Conservation (phyloP, 768 basidiomycete genomes). For the Macrolepiota albuminosa region DNA sequence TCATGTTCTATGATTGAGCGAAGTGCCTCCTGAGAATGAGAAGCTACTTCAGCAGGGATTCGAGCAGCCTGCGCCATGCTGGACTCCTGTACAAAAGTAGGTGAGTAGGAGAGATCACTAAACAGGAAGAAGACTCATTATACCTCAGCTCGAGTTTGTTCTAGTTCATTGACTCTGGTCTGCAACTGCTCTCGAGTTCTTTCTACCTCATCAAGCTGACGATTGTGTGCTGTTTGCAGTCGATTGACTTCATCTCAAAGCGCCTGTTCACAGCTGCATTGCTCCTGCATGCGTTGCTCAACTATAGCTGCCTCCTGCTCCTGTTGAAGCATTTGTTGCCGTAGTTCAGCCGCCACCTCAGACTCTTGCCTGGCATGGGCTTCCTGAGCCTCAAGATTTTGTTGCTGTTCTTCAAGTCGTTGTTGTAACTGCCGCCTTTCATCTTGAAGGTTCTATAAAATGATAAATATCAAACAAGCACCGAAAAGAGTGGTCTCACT, state of each 20-base stretch:
- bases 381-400: not conserved
- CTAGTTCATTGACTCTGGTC: not conserved
- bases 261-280: too few species aligned
- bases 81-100: not conserved
- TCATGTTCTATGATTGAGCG: not conserved
- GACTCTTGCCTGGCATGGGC: not conserved
- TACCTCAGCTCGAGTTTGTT: not conserved
- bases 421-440: not conserved
- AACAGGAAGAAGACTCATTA: too few species aligned
- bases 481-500: not conserved
- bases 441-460: not conserved
- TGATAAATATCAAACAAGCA: not conserved
- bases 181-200: not conserved
- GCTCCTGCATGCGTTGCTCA: not conserved
- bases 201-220: not conserved
- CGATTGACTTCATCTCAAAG: too few species aligned
- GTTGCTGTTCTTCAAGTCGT: not conserved
- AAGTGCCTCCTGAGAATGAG: not conserved
- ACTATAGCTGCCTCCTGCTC: not conserved
- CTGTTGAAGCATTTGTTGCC: not conserved
- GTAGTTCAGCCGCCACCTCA: not conserved
- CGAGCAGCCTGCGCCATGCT: not conserved
- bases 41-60: too few species aligned
- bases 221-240: not conserved
- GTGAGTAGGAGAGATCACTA: too few species aligned